These are phyloP conservation scores for Nemania sp. DNA, from an alignment of 2,329 filamentous ascomycete genomes.

Conservation along the genomic window DNA sequence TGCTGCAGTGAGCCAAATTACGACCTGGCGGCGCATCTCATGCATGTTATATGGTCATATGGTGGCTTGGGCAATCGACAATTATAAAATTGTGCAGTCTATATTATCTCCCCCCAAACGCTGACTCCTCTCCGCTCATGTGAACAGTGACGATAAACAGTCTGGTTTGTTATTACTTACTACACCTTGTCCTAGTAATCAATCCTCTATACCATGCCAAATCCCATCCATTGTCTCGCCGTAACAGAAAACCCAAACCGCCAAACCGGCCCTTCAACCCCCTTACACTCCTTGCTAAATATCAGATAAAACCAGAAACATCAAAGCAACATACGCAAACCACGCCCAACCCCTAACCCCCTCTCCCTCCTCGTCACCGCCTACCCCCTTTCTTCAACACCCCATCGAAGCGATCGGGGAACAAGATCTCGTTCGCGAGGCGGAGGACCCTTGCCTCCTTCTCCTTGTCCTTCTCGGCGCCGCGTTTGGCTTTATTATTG, in stretches of 20 bases:
- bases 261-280: conserved; percentile 1
- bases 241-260: not conserved
- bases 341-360: too few relatives aligned
- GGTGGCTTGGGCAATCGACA: not conserved
- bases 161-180: not conserved
- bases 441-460: conserved; percentile 42
- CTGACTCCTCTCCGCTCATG: not conserved
- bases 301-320: too few relatives aligned
- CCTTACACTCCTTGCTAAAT: not conserved
- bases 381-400: conserved; percentile 24
- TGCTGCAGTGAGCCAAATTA: not conserved
- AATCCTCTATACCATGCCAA: not conserved
- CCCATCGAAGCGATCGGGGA: conserved; percentile 45
- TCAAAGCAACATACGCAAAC: too few relatives aligned
- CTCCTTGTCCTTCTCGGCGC: conserved; percentile 40
- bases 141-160: not conserved
- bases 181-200: not conserved
- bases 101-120: not conserved
- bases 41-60: conserved; percentile 20
- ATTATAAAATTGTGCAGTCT: not conserved
- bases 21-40: not conserved
- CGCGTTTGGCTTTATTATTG: not conserved
- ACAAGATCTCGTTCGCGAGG: conserved; percentile 48
- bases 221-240: not conserved
- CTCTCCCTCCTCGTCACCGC: not conserved